A percentile compares a stretch with the other conserved stretches of the same genome.
phyloP scores from a whole-genome alignment of 2,329 filamentous ascomycete genomes.

The Didymella segeticola region DNA sequence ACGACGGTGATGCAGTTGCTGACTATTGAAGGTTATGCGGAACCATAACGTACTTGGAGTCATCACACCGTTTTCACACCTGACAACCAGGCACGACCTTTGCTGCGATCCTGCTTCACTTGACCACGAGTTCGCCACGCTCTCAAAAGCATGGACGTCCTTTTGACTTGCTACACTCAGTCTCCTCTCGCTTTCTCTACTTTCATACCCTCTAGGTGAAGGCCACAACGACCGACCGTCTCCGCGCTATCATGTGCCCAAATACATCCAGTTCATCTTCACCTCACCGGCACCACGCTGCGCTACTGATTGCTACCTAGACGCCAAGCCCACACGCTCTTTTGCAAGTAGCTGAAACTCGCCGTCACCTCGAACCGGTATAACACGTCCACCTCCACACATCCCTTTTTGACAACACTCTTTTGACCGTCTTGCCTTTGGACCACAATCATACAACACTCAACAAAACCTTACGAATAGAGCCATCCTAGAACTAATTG shows the following conservation, averaged over 20 bases:
- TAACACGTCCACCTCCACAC: slow-evolving; percentile 2
- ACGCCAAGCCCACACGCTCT: slow-evolving; percentile 12
- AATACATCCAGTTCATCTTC: slow-evolving; percentile 3
- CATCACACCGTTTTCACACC: background rate
- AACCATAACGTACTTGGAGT: background rate
- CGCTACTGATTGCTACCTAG: background rate
- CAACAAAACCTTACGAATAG: background rate
- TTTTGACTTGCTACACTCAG: slow-evolving; percentile 11
- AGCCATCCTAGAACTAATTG: background rate
- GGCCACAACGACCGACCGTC: slow-evolving; percentile 7
- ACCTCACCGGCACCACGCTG: slow-evolving; percentile 14
- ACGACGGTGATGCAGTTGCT: background rate
- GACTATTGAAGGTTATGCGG: background rate
- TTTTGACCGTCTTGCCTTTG: slow-evolving; percentile 1
- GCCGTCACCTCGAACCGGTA: background rate
- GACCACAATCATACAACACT: background rate
- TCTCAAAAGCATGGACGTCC: background rate
- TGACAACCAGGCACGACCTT: background rate
- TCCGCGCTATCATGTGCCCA: slow-evolving; percentile 1
- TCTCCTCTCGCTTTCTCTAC: slow-evolving; percentile 14
- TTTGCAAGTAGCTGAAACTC: background rate
- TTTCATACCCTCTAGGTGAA: slow-evolving; percentile 5
- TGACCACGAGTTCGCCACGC: slow-evolving; percentile 1
- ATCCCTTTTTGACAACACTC: slow-evolving; percentile 3
- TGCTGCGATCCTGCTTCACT: background rate